Evolutionary conservation across 805 yeast genomes (phyloP).

Genomic region (Pichia eremophila): DNA sequence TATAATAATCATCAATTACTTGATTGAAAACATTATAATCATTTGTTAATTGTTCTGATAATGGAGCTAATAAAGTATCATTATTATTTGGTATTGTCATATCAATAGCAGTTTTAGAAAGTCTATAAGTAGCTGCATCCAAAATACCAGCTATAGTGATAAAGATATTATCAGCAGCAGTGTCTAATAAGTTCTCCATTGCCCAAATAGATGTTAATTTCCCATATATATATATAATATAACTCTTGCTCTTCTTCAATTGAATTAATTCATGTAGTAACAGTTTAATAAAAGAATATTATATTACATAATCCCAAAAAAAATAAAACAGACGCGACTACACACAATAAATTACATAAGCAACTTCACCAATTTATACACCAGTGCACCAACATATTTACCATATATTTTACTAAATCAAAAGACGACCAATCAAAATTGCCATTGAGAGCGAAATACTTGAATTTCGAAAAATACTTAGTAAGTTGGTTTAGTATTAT

Average conservation of each 20-base stretch:
- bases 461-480: no score
- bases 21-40: conserved; percentile 23
- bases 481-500: no score
- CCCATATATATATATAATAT: no score
- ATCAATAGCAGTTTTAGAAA: conserved; percentile 18
- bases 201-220: no score
- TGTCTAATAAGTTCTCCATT: conserved; percentile 22
- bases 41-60: conserved; percentile 15
- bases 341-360: no score
- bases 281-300: no score
- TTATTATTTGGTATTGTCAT: conserved; percentile 23
- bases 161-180: conserved; percentile 25
- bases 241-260: no score
- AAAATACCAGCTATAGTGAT: conserved; percentile 26
- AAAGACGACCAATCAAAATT: not conserved
- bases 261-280: no score
- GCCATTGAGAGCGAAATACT: not conserved
- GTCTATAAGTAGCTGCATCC: conserved; percentile 22
- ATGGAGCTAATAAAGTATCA: conserved; percentile 18
- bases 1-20: conserved; percentile 20
- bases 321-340: no score
- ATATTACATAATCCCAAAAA: no score
- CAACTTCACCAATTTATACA: no score
- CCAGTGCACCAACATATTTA: not conserved
- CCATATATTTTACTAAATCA: no score